Evolutionary conservation across 2,329 filamentous ascomycete genomes (phyloP).

Genomic region (Raffaelea arxii): DNA sequence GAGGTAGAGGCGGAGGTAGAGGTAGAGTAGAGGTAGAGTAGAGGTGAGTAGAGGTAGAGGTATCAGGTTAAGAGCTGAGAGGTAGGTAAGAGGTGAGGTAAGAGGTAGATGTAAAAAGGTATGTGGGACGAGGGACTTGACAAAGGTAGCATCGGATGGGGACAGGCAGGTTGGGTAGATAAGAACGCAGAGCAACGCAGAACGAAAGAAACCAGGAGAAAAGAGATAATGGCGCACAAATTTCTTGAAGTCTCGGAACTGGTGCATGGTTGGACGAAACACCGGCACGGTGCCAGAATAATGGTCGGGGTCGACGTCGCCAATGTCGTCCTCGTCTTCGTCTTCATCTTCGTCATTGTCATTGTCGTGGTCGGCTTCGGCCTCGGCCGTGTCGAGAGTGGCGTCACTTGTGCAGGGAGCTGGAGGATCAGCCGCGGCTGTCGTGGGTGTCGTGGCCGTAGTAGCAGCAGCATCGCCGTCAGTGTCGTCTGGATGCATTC

Average conservation of each 20-base stretch:
- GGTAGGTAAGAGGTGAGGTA: background rate
- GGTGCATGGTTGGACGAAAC: conserved; percentile 89
- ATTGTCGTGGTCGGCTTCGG: background rate
- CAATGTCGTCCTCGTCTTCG: conserved; percentile 44
- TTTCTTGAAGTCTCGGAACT: conserved; percentile 87
- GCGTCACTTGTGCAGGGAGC: background rate
- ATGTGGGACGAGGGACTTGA: background rate
- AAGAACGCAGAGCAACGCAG: no score
- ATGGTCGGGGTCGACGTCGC: conserved; percentile 74
- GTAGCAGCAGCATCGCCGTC: conserved; percentile 8
- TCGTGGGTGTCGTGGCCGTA: conserved; percentile 8
- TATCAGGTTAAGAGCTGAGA: background rate
- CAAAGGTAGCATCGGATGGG: no score
- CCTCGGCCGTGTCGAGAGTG: background rate
- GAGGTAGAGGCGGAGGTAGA: background rate
- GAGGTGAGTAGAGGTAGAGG: no score
- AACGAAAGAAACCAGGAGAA: no score
- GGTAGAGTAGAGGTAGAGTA: background rate
- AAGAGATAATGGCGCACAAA: conserved; percentile 51
- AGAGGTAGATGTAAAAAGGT: background rate
- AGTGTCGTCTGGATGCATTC: conserved; percentile 15
- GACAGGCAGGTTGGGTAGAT: no score
- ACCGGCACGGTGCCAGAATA: conserved; percentile 89
- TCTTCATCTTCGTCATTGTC: no score
- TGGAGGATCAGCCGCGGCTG: background rate